Percentiles rank a stretch among this genome's conserved stretches.
Conservation (phyloP, 345 rosid genomes). For the Acer campestre region DNA sequence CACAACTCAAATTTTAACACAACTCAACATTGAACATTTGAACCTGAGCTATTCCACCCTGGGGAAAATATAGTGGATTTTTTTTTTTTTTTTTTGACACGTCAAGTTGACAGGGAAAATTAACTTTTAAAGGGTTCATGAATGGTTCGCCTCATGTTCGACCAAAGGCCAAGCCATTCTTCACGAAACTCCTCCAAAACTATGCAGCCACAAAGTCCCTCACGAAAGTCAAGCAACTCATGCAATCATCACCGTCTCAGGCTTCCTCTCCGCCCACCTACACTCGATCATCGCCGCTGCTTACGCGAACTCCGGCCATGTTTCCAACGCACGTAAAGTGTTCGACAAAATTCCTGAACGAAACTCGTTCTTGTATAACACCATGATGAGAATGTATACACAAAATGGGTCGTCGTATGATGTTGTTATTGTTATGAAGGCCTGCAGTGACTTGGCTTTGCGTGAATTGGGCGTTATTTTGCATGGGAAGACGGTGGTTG, state of each 20-base stretch:
- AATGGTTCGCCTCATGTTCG: slow-evolving; percentile 28
- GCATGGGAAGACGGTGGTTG: slow-evolving; percentile 52
- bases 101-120: too few relatives aligned
- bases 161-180: slow-evolving; percentile 16
- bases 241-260: slow-evolving; percentile 45
- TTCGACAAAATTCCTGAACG: slow-evolving; percentile 13
- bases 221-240: slow-evolving; percentile 48
- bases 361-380: slow-evolving; percentile 42
- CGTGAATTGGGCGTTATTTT: slow-evolving; percentile 41
- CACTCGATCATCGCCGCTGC: slow-evolving; percentile 23
- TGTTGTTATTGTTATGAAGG: slow-evolving; percentile 49
- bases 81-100: too few relatives aligned
- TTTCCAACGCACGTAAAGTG: slow-evolving; percentile 32
- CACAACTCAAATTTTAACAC: too few relatives aligned
- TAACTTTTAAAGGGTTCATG: slow-evolving; percentile 10
- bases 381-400: slow-evolving; percentile 44
- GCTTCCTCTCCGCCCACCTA: slow-evolving; percentile 31
- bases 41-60: too few relatives aligned
- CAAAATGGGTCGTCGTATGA: slow-evolving; percentile 32
- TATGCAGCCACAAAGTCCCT: slow-evolving; percentile 43
- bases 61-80: too few relatives aligned
- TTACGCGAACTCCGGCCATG: slow-evolving; percentile 24
- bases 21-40: too few relatives aligned
- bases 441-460: slow-evolving; percentile 47
- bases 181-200: slow-evolving; percentile 42